These are phyloP conservation scores for Cystobasidium ongulense DNA, from an alignment of 768 basidiomycete species.

Conservation along the genomic window DNA sequence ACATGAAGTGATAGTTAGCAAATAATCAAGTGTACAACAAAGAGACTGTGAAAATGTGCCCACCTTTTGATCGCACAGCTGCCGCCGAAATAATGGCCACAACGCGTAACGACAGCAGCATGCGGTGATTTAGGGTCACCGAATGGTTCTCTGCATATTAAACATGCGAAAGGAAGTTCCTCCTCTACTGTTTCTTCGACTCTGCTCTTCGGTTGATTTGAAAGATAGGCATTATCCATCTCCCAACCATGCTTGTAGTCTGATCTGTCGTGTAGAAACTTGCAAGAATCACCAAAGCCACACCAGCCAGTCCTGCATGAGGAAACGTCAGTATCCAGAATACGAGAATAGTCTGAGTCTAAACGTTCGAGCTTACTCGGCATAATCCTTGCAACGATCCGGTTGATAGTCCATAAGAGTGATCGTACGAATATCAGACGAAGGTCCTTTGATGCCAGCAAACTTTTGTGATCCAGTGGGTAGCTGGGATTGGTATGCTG, in stretches of 20 bases:
- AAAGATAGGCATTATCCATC: constrained; percentile 61
- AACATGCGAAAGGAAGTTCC: constrained; percentile 94
- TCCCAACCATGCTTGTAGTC: constrained; percentile 93
- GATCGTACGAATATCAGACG: constrained; percentile 12
- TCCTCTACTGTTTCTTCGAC: constrained; percentile 54
- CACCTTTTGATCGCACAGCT: constrained; percentile 74
- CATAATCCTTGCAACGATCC: constrained; percentile 20
- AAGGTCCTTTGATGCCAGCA: constrained; percentile 26
- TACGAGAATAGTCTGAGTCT: neutral
- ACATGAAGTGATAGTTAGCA: neutral
- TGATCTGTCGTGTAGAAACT: constrained; percentile 86
- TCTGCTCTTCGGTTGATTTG: constrained; percentile 64
- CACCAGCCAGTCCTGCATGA: constrained; percentile 77
- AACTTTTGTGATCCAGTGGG: constrained; percentile 16
- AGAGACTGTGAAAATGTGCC: neutral
- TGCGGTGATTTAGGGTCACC: constrained; percentile 58
- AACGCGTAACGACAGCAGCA: constrained; percentile 68
- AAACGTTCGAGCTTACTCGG: neutral
- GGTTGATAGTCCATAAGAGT: constrained; percentile 24
- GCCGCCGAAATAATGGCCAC: constrained; percentile 93
- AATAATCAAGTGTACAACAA: neutral
- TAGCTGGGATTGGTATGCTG: neutral
- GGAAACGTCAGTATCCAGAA: neutral
- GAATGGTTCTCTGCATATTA: constrained; percentile 89
- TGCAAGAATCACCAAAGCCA: constrained; percentile 97